A percentile compares a stretch with the other conserved stretches of the same genome.
Evolutionary conservation across 768 basidiomycete species (phyloP).

Genomic region (Psilocybe tampanensis): DNA sequence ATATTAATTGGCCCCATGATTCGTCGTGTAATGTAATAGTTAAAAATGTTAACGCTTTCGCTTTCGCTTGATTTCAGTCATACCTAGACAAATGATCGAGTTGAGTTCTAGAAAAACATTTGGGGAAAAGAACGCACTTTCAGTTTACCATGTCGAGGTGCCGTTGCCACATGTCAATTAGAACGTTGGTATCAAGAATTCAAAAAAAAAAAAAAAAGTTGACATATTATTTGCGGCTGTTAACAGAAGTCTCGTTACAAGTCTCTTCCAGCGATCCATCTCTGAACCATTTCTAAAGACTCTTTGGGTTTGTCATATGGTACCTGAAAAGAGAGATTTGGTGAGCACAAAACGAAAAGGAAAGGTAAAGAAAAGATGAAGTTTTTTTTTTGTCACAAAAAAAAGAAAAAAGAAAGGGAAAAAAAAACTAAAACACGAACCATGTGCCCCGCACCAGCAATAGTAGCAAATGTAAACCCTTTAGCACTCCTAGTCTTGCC

Average conservation of each 20-base stretch:
- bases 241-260: neutral
- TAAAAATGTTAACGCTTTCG: too few species aligned
- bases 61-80: too few species aligned
- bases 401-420: too few species aligned
- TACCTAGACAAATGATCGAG: too few species aligned
- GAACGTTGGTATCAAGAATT: neutral
- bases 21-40: too few species aligned
- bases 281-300: conserved; percentile 49
- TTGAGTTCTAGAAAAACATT: too few species aligned
- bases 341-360: neutral
- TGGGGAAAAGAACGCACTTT: too few species aligned
- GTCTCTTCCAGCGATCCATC: conserved; percentile 36
- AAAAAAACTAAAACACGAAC: conserved; percentile 31
- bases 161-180: too few species aligned
- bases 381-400: too few species aligned
- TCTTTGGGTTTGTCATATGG: conserved; percentile 67
- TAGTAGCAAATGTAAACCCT: conserved; percentile 64
- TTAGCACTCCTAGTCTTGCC: conserved; percentile 42
- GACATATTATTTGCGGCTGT: neutral
- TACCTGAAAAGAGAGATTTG: conserved; percentile 34
- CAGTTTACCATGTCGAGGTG: too few species aligned
- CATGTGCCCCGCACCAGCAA: conserved; percentile 77
- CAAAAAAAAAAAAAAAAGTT: neutral
- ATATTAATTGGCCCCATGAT: too few species aligned
- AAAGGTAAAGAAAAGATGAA: neutral